Percentiles rank a stretch among this genome's conserved stretches.
Evolutionary conservation across 2,329 filamentous ascomycete genomes (phyloP).

Genomic region (Fusarium drepaniforme): DNA sequence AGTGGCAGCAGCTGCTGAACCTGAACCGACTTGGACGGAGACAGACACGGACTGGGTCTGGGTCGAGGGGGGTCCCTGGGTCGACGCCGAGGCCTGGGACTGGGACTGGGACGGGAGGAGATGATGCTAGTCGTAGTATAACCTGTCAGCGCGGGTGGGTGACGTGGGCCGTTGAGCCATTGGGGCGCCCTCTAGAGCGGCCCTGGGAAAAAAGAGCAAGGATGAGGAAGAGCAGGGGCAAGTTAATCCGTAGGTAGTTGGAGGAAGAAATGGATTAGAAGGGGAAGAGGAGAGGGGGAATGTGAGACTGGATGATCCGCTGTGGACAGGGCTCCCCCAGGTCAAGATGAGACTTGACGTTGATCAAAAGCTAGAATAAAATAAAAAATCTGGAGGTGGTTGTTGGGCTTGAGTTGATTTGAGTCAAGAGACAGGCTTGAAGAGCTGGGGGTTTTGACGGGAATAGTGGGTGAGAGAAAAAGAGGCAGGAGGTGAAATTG

Average conservation of each 20-base stretch:
- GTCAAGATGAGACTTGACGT: constrained; percentile 31
- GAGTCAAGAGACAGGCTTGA: background rate
- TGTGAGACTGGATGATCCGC: constrained; percentile 18
- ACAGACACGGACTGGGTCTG: background rate
- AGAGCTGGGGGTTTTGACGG: background rate
- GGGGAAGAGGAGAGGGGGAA: background rate
- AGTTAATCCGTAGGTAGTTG: constrained; percentile 6
- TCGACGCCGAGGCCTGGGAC: constrained; percentile 11
- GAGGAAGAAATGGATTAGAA: constrained; percentile 1
- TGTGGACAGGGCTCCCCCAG: constrained; percentile 31
- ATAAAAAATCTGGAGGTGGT: constrained; percentile 1
- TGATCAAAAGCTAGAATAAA: constrained; percentile 19
- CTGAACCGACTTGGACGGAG: constrained; percentile 18
- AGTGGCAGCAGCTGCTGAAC: constrained; percentile 24
- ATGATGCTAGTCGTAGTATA: constrained; percentile 37
- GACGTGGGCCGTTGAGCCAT: constrained; percentile 44
- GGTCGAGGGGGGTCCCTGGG: constrained; percentile 24
- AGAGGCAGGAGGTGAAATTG: background rate
- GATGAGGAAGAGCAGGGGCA: constrained; percentile 26
- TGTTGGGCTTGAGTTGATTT: constrained; percentile 14
- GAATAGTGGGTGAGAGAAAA: background rate
- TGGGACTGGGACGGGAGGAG: constrained; percentile 29
- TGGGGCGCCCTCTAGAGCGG: constrained; percentile 17
- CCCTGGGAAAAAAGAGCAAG: constrained; percentile 15
- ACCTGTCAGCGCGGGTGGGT: constrained; percentile 44